Evolutionary conservation across 2,329 filamentous ascomycete species (phyloP).

Genomic region (Alternaria sp.): DNA sequence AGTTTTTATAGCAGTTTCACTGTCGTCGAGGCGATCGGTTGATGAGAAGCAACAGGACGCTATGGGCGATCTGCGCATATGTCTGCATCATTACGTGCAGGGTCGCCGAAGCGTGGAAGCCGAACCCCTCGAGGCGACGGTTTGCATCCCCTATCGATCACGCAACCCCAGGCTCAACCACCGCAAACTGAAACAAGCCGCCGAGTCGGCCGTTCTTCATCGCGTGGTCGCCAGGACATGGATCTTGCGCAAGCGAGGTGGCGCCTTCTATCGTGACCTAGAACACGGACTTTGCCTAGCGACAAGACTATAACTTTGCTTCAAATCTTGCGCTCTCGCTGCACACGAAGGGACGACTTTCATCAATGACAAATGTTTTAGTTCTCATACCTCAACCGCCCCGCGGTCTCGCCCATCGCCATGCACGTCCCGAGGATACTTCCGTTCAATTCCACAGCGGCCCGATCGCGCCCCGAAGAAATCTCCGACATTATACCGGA

Average conservation of each 20-base stretch:
- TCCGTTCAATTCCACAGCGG: not conserved
- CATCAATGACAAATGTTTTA: not conserved
- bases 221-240: slow-evolving; percentile 12
- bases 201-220: slow-evolving; percentile 12
- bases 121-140: slow-evolving; percentile 4
- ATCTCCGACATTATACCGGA: slow-evolving; percentile 19
- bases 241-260: slow-evolving; percentile 14
- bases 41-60: not conserved
- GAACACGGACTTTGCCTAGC: slow-evolving; percentile 8
- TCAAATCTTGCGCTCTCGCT: not conserved
- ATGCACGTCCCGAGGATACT: not conserved
- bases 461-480: slow-evolving; percentile 7
- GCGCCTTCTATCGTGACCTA: slow-evolving; percentile 13
- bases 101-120: slow-evolving; percentile 9
- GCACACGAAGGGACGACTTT: not conserved
- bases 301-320: slow-evolving; percentile 1
- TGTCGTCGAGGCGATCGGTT: slow-evolving; percentile 4
- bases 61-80: slow-evolving; percentile 2
- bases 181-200: slow-evolving; percentile 20
- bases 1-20: slow-evolving; percentile 2
- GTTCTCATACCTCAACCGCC: not conserved
- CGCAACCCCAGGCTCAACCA: slow-evolving; percentile 8
- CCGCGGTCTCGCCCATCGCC: slow-evolving; percentile 1
- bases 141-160: slow-evolving; percentile 15
- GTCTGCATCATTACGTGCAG: slow-evolving; percentile 9